Conservation (phyloP, 2,329 filamentous ascomycete species). For the Ustulina deusta region DNA sequence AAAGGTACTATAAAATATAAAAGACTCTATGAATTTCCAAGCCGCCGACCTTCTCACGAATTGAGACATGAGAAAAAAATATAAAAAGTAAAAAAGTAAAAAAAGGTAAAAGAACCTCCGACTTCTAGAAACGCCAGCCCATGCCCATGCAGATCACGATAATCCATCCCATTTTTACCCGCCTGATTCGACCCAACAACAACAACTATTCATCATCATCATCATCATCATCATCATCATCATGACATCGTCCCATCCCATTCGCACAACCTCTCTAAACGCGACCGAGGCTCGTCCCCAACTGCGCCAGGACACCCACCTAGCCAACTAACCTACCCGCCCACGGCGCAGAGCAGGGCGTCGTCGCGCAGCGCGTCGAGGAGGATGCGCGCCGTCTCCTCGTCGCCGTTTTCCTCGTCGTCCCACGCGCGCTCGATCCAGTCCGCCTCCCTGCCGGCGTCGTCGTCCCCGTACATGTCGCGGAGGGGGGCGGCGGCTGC, state of each 20-base stretch:
- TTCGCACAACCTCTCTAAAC: neutral
- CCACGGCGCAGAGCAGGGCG: slow-evolving; percentile 37
- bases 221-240: neutral
- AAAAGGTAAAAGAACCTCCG: no score
- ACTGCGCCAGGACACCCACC: no score
- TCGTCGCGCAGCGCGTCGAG: slow-evolving; percentile 55
- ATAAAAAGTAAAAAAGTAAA: neutral
- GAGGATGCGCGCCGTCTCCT: slow-evolving; percentile 55
- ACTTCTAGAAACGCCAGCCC: slow-evolving; percentile 10
- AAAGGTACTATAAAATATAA: neutral
- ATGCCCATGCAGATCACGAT: slow-evolving; percentile 12
- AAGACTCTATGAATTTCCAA: neutral
- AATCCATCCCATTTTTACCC: slow-evolving; percentile 3
- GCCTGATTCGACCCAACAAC: neutral
- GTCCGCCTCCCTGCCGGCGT: slow-evolving; percentile 44
- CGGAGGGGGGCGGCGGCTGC: no score
- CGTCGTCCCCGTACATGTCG: slow-evolving; percentile 29
- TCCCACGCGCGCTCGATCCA: slow-evolving; percentile 57
- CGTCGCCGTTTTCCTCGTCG: slow-evolving; percentile 48
- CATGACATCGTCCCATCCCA: neutral
- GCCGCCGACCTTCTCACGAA: no score
- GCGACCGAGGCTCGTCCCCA: no score
- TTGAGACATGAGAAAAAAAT: no score
- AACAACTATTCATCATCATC: no score
- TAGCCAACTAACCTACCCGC: neutral